phyloP scores from a whole-genome alignment of 768 basidiomycete genomes.

The Lyophyllum shimeji region DNA sequence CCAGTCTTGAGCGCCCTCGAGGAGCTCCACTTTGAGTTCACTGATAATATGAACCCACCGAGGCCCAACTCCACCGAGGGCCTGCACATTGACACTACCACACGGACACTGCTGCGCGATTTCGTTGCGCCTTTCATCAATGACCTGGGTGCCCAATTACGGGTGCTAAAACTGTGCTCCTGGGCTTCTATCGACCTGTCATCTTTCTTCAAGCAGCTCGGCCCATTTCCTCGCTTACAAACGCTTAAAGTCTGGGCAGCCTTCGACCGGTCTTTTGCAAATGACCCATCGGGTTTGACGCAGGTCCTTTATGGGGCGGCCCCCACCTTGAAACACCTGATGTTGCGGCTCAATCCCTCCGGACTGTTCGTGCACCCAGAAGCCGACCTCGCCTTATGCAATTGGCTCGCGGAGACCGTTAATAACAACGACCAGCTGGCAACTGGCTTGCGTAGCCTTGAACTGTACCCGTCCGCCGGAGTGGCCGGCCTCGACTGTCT shows the following conservation, averaged over 20 bases:
- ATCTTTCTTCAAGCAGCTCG: slow-evolving; percentile 32
- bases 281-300: slow-evolving; percentile 35
- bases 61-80: slow-evolving; percentile 6
- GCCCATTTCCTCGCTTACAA: slow-evolving; percentile 30
- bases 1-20: slow-evolving; percentile 30
- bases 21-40: slow-evolving; percentile 39
- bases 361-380: slow-evolving; percentile 22
- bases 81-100: background rate
- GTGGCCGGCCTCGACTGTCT: slow-evolving; percentile 33
- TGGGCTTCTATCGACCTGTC: slow-evolving; percentile 43
- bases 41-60: slow-evolving; percentile 25
- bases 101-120: slow-evolving; percentile 24
- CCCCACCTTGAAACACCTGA: slow-evolving; percentile 30
- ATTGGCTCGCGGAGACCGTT: slow-evolving; percentile 32
- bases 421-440: slow-evolving; percentile 28
- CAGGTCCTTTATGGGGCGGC: slow-evolving; percentile 29
- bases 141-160: slow-evolving; percentile 30
- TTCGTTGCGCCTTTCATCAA: slow-evolving; percentile 42
- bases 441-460: slow-evolving; percentile 28
- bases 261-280: slow-evolving; percentile 37
- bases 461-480: slow-evolving; percentile 41
- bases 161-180: slow-evolving; percentile 36
- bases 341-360: slow-evolving; percentile 39
- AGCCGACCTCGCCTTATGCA: slow-evolving; percentile 34
- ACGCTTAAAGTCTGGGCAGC: slow-evolving; percentile 35